phyloP scores from a whole-genome alignment of 768 basidiomycete species.

The Arthromyces matolae region DNA sequence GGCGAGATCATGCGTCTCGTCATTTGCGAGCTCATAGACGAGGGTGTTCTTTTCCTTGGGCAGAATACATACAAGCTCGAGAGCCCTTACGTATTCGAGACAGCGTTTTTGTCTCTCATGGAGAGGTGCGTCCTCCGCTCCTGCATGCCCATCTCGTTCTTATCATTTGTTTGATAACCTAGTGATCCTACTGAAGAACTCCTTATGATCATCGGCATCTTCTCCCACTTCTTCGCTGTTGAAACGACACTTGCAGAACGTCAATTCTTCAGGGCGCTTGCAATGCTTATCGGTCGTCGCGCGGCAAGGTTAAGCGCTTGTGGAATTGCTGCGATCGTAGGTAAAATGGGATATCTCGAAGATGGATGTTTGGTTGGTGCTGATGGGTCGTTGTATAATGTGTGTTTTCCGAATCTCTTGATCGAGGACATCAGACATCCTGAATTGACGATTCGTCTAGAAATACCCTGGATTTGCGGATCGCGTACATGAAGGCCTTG shows the following conservation, averaged over 20 bases:
- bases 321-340: constrained; percentile 94
- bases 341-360: constrained; percentile 91
- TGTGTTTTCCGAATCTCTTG: no score
- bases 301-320: constrained; percentile 91
- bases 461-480: constrained; percentile 98
- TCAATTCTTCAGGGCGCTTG: constrained; percentile 94
- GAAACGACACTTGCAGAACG: constrained; percentile 96
- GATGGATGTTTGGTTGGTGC: constrained; percentile 88
- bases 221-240: constrained; percentile 93
- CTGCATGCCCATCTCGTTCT: not conserved
- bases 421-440: no score
- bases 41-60: constrained; percentile 95
- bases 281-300: constrained; percentile 83
- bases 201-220: constrained; percentile 94
- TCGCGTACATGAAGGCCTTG: constrained; percentile 85
- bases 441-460: constrained; percentile 40
- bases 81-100: constrained; percentile 89
- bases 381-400: constrained; percentile 94
- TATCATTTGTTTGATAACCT: not conserved
- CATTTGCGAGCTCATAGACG: constrained; percentile 92
- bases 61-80: constrained; percentile 99
- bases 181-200: constrained; percentile 96
- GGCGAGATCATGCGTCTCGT: constrained; percentile 96
- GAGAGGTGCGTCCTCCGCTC: constrained; percentile 58
- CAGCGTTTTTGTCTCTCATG: constrained; percentile 95